These are phyloP conservation scores for Oropetium thomaeum DNA, from an alignment of 176 grass and related monocot species.

Conservation along the genomic window DNA sequence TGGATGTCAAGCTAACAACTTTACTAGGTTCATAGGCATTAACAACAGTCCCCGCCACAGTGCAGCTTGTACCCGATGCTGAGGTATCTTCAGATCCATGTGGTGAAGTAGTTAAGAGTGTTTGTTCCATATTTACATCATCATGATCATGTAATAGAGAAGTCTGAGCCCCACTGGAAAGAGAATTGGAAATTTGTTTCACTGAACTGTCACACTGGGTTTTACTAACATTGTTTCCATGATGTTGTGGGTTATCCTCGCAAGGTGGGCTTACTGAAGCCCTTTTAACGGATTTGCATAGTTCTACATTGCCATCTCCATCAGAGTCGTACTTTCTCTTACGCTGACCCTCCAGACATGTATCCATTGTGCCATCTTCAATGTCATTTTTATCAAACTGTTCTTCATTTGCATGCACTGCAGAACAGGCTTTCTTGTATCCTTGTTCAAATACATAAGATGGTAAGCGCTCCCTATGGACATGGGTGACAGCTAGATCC, in stretches of 20 bases:
- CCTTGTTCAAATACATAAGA: constrained; percentile 82
- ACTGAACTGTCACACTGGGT: neutral
- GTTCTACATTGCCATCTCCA: constrained; percentile 27
- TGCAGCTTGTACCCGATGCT: constrained; percentile 37
- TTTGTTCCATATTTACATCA: constrained; percentile 29
- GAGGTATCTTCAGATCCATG: constrained; percentile 44
- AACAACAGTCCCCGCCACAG: neutral
- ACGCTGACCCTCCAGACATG: constrained; percentile 17
- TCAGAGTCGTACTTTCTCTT: constrained; percentile 48
- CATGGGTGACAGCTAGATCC: constrained; percentile 86
- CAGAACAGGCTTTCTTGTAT: constrained; percentile 58
- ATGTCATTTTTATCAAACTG: constrained; percentile 43
- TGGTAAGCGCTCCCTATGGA: constrained; percentile 67
- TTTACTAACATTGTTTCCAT: constrained; percentile 16
- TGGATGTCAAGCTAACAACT: constrained; percentile 2
- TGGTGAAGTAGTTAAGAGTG: constrained; percentile 32
- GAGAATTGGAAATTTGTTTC: constrained; percentile 4
- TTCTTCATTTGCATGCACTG: constrained; percentile 37
- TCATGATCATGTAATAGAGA: constrained; percentile 1
- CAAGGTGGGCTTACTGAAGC: constrained; percentile 37
- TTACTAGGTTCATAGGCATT: constrained; percentile 29
- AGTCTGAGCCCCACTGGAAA: constrained; percentile 19
- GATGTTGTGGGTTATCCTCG: constrained; percentile 37
- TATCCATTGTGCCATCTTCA: constrained; percentile 30
- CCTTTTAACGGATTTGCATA: constrained; percentile 36